These are phyloP conservation scores for Tylopilus sp. DNA, from an alignment of 1,284 basidiomycete genomes.

Conservation along the genomic window DNA sequence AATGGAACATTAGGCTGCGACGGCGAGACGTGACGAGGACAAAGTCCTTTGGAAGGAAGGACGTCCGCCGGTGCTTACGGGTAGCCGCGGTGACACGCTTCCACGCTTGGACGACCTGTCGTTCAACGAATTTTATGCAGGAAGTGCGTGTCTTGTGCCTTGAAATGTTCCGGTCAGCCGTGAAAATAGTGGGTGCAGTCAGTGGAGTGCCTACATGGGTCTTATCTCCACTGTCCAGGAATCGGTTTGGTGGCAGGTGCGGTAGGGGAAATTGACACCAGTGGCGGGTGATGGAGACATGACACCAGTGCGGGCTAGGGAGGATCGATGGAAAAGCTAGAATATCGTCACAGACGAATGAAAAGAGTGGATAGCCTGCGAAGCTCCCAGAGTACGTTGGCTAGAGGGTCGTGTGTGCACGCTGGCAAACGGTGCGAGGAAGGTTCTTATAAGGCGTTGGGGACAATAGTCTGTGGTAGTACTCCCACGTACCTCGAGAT, in stretches of 20 bases:
- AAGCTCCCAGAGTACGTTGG: conserved; percentile 24
- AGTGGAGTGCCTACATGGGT: conserved; percentile 22
- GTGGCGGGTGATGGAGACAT: conserved; percentile 15
- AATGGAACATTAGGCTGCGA: conserved; percentile 42
- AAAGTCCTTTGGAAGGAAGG: conserved; percentile 55
- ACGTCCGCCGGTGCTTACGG: conserved; percentile 49
- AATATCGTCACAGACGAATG: conserved; percentile 30
- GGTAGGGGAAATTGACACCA: conserved; percentile 5
- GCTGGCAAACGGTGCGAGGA: conserved; percentile 6
- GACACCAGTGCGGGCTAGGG: neutral
- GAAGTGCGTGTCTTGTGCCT: conserved; percentile 32
- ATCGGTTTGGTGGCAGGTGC: conserved; percentile 17
- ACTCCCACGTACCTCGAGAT: neutral
- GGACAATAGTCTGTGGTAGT: conserved; percentile 17
- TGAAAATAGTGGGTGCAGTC: neutral
- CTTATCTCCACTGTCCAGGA: conserved; percentile 26
- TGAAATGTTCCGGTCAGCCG: neutral
- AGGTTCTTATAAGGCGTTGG: neutral
- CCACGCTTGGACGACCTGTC: conserved; percentile 56
- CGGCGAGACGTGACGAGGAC: conserved; percentile 55
- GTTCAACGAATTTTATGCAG: conserved; percentile 49
- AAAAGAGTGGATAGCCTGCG: conserved; percentile 25
- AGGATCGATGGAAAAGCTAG: neutral
- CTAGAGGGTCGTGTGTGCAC: conserved; percentile 1
- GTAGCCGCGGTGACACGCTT: conserved; percentile 54